Evolutionary conservation across 495 filamentous ascomycete species (phyloP), one percentile per base, ranked within the genome.

Genomic region (Aspergillus hancockii): DNA sequence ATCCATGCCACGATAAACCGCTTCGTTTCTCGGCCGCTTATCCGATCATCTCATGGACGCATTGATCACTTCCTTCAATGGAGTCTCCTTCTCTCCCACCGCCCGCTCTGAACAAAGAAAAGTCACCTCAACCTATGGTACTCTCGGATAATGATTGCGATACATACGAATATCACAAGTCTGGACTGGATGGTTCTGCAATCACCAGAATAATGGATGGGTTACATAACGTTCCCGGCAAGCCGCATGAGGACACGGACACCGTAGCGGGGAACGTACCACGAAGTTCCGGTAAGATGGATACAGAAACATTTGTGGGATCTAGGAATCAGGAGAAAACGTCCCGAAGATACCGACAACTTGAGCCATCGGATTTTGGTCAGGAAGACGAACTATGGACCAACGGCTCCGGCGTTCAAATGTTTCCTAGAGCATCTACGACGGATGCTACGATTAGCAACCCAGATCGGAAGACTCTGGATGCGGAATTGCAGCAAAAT

Each of bases 71-170:
- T 28, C 25, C 2, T 4, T 40, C 36, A n/a, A 40, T 40, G 36
- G 25, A 28, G 55, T 52, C 59, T 56, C 25, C 49, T 49, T 19
- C 25, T 38, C 40, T 46, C 25, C 21, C 40, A 22, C 16, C 18
- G 2, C 41, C 19, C n/a, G 18, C 18, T 19, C 2, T 9, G 8
- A 36, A 36, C 8, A 10, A 14, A 45, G 8, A 22, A n/a, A 19
- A 22, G 43, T 47, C 19, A 4, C 18, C 2, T 23, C 43, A n/a
- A 22, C 13, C 43, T 23, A 21, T 19, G 19, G 21, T 47, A 16
- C 5, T 3, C 19, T 23, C 32, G 19, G 43, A 55, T 34, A 25
- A 54, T 62, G 55, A 36, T 54, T 21, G 54, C 47, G 28, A 53
- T 13, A 56, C 8, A 30, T 1, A 38, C 23, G 8, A 14, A 8